Conservation (phyloP, 352 stramenopile genomes). For the Vaucheria bursata region DNA sequence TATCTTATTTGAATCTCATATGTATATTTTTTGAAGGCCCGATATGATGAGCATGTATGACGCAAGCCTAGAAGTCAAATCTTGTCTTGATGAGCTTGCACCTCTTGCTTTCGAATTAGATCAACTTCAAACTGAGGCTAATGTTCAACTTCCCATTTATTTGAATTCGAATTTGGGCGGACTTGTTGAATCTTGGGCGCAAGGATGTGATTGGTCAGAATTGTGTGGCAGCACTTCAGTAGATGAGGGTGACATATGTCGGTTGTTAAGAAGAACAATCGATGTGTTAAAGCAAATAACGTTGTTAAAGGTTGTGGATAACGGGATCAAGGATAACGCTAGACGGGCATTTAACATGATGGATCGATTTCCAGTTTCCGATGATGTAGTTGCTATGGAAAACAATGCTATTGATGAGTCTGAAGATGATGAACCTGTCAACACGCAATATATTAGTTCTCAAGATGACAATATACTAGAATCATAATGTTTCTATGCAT, state of each 20-base stretch:
- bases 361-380: constrained; percentile 45
- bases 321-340: constrained; percentile 8
- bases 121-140: not conserved
- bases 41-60: constrained; percentile 4
- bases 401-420: not conserved
- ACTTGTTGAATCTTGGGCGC: constrained; percentile 40
- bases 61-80: not conserved
- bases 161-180: constrained; percentile 30
- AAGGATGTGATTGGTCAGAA: constrained; percentile 43
- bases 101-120: not conserved
- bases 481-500: no score
- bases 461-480: no score
- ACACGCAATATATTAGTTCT: no score
- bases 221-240: constrained; percentile 38
- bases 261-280: constrained; percentile 37
- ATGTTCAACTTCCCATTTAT: constrained; percentile 34
- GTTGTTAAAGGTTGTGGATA: constrained; percentile 14
- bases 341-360: not conserved
- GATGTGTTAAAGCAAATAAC: constrained; percentile 46
- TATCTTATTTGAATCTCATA: no score
- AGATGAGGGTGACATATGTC: constrained; percentile 46
- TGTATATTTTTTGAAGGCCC: not conserved
- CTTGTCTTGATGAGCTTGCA: not conserved
- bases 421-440: not conserved
- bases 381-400: constrained; percentile 24